These are phyloP conservation scores for Posidonia oceanica DNA, from an alignment of 116 monocot species.

Conservation along the genomic window DNA sequence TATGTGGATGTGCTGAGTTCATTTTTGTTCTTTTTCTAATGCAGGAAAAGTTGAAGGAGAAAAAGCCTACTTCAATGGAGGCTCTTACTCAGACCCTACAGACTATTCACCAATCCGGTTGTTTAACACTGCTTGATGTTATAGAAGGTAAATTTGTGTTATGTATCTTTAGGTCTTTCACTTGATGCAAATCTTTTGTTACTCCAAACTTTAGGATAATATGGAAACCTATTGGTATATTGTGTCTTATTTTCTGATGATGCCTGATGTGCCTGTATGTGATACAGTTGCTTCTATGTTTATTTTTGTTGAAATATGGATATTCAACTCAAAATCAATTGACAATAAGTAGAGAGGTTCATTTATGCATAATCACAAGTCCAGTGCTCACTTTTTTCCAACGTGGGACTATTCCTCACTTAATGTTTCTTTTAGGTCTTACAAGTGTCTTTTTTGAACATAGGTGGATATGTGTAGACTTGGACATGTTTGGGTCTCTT, in stretches of 20 bases:
- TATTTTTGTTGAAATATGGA: no score
- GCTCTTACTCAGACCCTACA: conserved; percentile 89
- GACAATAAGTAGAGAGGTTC: no score
- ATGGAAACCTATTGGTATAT: no score
- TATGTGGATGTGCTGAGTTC: background rate
- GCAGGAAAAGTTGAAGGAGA: conserved; percentile 98
- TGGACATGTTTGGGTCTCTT: background rate
- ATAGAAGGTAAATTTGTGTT: conserved; percentile 54
- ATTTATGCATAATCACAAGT: no score
- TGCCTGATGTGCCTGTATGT: no score
- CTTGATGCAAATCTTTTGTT: no score
- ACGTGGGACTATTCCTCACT: background rate
- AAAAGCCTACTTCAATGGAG: conserved; percentile 58
- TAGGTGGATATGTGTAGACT: background rate
- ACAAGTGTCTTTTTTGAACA: background rate
- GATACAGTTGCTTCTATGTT: no score
- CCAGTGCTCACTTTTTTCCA: background rate
- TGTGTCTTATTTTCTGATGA: no score
- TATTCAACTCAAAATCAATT: no score
- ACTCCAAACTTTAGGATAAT: no score
- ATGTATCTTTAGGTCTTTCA: no score
- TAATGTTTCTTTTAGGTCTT: no score
- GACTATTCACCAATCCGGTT: conserved; percentile 80
- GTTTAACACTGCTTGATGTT: conserved; percentile 73
- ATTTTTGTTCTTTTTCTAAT: background rate